Base-by-base conservation (phyloP, 1,284 basidiomycete species). In the Boletus albobrunnescens region DNA sequence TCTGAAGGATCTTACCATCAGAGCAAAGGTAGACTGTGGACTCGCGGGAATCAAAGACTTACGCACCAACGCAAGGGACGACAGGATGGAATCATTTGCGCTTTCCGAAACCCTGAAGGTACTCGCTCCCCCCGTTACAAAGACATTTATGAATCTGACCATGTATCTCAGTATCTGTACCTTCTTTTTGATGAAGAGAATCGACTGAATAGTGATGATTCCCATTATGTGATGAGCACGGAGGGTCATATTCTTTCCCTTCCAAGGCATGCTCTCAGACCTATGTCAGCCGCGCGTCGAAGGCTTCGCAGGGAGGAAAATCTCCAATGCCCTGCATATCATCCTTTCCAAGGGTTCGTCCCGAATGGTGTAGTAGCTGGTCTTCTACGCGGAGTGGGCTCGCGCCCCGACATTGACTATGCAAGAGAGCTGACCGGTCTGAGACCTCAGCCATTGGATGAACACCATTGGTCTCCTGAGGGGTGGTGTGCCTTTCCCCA, bases 31-130 rank as follows among this genome's bases (percentile, higher is more conserved):
- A 3, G 73, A 78, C 9, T 97, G 94, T 64, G 94, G 94, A 0
- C 74, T 97, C 32, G 79, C 89, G 6, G 84, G 88, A 2, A 84
- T 97, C 50, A 73, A 76, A 52, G 86, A 95, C 64, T 75, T 96
- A 4, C 74, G 82, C 41, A 87, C 79, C 17, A 94, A 94, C 57
- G 75, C 80, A 58, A 79, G 78, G 19, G 90, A 92, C 55, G 90
- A 95, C 61, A 77, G 93, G 48, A 95, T 95, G 93, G 92, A 95
- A 66, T 93, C 89, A 3, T 95, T 95, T 64, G 82, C 83, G 9
- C 75, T 95, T 17, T 94, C 91, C 3, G 93, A 94, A 71, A 94
- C 91, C 1, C 71, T 94, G 41, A 94, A 93, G 74, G 91, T 87
- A 52, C 32, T 39, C 36, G 24, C 36, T 19, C 26, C 12, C 14